A percentile compares a stretch with the other conserved stretches of the same genome.
Evolutionary conservation across 441 rosid genomes (phyloP).

Genomic region (Codiaeum variegatum): DNA sequence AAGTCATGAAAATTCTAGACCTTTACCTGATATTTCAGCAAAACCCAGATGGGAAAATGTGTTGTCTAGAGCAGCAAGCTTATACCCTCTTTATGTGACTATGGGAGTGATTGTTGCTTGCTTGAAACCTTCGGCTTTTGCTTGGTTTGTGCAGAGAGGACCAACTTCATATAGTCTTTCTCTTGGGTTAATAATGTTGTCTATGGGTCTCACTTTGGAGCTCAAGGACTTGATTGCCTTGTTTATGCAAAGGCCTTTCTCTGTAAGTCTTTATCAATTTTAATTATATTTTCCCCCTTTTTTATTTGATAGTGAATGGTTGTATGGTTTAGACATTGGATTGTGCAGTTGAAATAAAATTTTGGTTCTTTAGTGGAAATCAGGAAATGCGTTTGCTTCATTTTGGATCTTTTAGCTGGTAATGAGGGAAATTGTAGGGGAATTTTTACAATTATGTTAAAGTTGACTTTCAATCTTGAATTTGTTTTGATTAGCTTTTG

Average conservation of each 20-base stretch:
- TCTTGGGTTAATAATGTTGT: constrained; percentile 56
- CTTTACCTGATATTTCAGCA: constrained; percentile 14
- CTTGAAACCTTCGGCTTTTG: constrained; percentile 49
- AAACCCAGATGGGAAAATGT: constrained; percentile 45
- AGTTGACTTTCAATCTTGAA: not conserved
- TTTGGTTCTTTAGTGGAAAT: constrained; percentile 5
- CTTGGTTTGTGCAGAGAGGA: constrained; percentile 48
- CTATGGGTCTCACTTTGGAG: constrained; percentile 69
- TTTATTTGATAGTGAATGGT: not conserved
- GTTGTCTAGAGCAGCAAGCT: constrained; percentile 50
- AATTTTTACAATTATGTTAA: not conserved
- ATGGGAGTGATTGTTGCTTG: constrained; percentile 54
- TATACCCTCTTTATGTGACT: constrained; percentile 61
- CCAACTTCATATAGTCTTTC: constrained; percentile 52
- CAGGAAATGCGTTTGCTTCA: constrained; percentile 3
- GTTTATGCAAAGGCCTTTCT: constrained; percentile 47
- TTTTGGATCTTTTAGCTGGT: not conserved
- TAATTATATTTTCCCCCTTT: not conserved
- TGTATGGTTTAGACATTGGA: not conserved
- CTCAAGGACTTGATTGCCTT: constrained; percentile 49
- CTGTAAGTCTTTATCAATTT: constrained; percentile 35
- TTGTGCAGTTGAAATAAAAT: not conserved
- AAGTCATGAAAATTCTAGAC: constrained; percentile 21
- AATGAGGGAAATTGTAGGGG: not conserved
- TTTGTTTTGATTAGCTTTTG: not conserved